Evolutionary conservation across 2,329 filamentous ascomycete genomes (phyloP).

Genomic region (Blumeria graminis): DNA sequence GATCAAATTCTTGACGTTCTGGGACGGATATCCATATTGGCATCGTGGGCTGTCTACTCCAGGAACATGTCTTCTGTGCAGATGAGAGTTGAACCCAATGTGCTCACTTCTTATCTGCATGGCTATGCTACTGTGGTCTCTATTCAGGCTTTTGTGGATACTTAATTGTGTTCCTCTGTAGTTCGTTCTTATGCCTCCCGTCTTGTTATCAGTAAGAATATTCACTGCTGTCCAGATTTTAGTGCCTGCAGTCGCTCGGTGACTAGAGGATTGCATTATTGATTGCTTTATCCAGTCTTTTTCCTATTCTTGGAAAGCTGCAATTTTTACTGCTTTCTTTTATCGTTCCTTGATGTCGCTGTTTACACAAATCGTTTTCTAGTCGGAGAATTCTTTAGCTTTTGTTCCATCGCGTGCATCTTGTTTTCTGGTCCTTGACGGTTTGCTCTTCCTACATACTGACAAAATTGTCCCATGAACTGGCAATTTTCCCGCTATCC

Average conservation of each 20-base stretch:
- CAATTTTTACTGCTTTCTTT: not conserved
- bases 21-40: slow-evolving; percentile 1
- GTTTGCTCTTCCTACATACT: not conserved
- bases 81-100: not conserved
- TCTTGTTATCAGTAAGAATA: not conserved
- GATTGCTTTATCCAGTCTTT: not conserved
- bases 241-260: not conserved
- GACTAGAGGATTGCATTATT: not conserved
- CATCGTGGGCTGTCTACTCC: not conserved
- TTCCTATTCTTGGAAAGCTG: not conserved
- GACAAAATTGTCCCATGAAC: not conserved
- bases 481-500: not conserved
- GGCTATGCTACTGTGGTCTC: not conserved
- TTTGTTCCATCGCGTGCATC: not conserved
- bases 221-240: not conserved
- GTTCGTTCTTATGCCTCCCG: not conserved
- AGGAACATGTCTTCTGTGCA: not conserved
- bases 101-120: not conserved
- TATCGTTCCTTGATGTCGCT: not conserved
- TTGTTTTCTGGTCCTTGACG: not conserved
- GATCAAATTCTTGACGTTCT: not conserved
- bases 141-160: not conserved
- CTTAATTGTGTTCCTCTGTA: not conserved
- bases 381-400: not conserved
- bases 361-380: not conserved